These are phyloP conservation scores for Cytospora leucostoma DNA, from an alignment of 2,329 filamentous ascomycete genomes.

Conservation along the genomic window DNA sequence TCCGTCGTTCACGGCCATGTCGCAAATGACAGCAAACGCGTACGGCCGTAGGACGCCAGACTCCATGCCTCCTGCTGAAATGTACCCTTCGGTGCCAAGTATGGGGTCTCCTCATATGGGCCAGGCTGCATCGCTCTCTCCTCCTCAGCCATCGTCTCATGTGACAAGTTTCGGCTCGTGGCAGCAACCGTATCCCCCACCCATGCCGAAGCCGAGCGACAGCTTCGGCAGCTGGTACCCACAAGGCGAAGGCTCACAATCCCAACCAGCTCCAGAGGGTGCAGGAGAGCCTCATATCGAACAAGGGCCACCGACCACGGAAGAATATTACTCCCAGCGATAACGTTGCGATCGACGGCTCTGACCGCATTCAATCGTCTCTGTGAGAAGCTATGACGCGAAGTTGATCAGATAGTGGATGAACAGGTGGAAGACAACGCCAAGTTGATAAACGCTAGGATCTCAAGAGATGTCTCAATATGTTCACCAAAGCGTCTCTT, in stretches of 20 bases:
- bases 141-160: slow-evolving; percentile 12
- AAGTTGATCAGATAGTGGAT: neutral
- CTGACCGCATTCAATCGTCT: neutral
- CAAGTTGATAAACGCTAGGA: neutral
- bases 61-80: slow-evolving; percentile 41
- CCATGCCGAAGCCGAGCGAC: slow-evolving; percentile 16
- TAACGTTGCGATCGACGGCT: neutral
- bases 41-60: slow-evolving; percentile 47
- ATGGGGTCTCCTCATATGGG: slow-evolving; percentile 21
- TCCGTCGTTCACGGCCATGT: slow-evolving; percentile 44
- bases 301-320: slow-evolving; percentile 8
- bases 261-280: neutral
- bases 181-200: slow-evolving; percentile 14
- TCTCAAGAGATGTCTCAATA: too few species aligned
- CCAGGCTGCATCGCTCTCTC: slow-evolving; percentile 16
- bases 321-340: slow-evolving; percentile 15
- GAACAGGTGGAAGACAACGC: neutral
- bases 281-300: slow-evolving; percentile 4
- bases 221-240: slow-evolving; percentile 23
- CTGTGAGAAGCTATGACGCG: neutral
- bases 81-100: slow-evolving; percentile 42
- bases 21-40: slow-evolving; percentile 36
- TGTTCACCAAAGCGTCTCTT: too few species aligned
- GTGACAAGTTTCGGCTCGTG: slow-evolving; percentile 16
- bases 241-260: slow-evolving; percentile 6